Conservation (phyloP, 805 yeast genomes). For the Yarrowia porcina region DNA sequence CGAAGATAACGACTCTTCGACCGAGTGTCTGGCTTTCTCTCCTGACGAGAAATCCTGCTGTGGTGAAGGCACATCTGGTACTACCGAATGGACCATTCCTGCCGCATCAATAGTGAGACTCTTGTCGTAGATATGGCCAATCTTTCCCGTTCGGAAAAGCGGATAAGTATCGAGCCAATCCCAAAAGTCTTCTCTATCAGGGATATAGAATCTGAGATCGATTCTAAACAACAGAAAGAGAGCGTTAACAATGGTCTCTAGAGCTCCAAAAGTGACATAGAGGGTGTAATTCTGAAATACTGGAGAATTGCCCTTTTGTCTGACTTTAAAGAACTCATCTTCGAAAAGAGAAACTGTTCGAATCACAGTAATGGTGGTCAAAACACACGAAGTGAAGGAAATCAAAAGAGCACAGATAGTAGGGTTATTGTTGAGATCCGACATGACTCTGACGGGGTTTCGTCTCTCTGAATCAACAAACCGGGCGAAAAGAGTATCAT, state of each 20-base stretch:
- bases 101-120: background rate
- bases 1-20: background rate
- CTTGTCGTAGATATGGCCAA: conserved; percentile 15
- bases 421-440: background rate
- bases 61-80: too few species aligned
- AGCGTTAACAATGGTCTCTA: conserved; percentile 56
- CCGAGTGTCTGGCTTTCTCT: background rate
- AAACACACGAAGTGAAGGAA: conserved; percentile 28
- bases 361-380: conserved; percentile 34
- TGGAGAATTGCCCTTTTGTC: conserved; percentile 40
- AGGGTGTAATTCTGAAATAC: conserved; percentile 54
- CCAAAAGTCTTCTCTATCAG: conserved; percentile 45
- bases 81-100: background rate
- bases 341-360: conserved; percentile 37
- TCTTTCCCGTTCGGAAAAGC: background rate
- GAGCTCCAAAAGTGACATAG: conserved; percentile 66
- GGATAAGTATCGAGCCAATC: conserved; percentile 11
- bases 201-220: conserved; percentile 76
- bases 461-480: background rate
- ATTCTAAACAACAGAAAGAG: conserved; percentile 61
- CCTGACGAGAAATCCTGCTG: background rate
- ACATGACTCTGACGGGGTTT: background rate
- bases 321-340: conserved; percentile 27
- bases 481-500: background rate
- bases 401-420: conserved; percentile 28